Base-by-base conservation (phyloP, 768 basidiomycete genomes). In the Naganishia kalamii region DNA sequence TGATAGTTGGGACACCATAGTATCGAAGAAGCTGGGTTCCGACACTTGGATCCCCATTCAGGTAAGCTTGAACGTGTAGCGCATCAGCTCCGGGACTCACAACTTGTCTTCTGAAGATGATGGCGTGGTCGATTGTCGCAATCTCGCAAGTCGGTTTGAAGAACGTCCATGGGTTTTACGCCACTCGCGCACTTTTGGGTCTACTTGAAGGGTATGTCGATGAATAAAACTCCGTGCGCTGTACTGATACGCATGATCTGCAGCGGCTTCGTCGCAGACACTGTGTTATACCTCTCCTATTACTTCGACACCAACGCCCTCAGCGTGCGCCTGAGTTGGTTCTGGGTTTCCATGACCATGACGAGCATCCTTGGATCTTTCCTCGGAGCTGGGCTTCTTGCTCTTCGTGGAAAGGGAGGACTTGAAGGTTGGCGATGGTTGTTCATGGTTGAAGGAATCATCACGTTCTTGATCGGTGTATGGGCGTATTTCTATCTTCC, bases 401-500 rank as follows among this genome's bases (percentile, higher is more conserved):
- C 51, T 8, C 6, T 65, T 37, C 21, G 64, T 11, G 52, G 60
- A 3, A 44, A n/a, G 15, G 30, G 23, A 5, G 64, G 64, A 17
- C 57, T 59, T 19, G 48, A 57, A 21, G 64, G 64, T 15, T 65
- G 64, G 64, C 15, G 62, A n/a, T 63, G 49, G 48, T 54, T 73
- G 7, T 73, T 73, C 46, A 1, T 65, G 37, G 54, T 72, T 13
- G 70, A 71, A 73, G 85, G 84, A 11, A 70, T 79, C 27, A 46
- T 84, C 11, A 85, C 85, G 0, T 75, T 84, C 13, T n/a, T 74
- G 5, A 79, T 85, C 65, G 86, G 84, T 1, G 11, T 85, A 25
- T 67, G 78, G 5, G 81, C 85, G 0, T 85, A 83, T 78, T 81
- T 83, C 69, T 78, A 85, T 69, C 82, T 87, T 81, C 85, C 86